Percentiles rank a stretch among this genome's conserved stretches.
These are phyloP conservation scores for Rhinocladiella similis DNA, from an alignment of 2,329 filamentous ascomycete genomes.

Conservation along the genomic window DNA sequence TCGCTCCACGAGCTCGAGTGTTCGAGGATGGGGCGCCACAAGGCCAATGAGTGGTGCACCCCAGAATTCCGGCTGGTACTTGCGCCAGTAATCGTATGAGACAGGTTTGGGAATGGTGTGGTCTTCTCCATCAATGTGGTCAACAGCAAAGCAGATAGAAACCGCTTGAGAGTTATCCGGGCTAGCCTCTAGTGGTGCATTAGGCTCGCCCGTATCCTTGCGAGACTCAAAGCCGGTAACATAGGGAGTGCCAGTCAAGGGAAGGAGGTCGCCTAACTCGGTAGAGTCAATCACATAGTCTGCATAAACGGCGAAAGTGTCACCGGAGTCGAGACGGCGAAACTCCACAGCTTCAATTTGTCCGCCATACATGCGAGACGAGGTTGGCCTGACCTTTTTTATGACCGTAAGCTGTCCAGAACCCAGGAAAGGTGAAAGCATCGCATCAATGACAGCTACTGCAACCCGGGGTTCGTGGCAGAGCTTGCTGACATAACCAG, in stretches of 20 bases:
- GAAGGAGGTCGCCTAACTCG: slow-evolving; percentile 3
- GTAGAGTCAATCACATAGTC: slow-evolving; percentile 7
- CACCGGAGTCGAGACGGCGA: not conserved
- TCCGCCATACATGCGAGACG: not conserved
- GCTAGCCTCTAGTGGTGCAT: not conserved
- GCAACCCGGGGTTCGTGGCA: slow-evolving; percentile 5
- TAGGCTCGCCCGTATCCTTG: slow-evolving; percentile 6
- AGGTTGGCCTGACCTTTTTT: not conserved
- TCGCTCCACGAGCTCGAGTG: not conserved
- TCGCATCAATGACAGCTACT: slow-evolving; percentile 2
- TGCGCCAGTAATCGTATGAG: slow-evolving; percentile 8
- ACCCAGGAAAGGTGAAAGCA: slow-evolving; percentile 1
- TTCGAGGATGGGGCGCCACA: slow-evolving; percentile 1
- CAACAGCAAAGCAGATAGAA: slow-evolving; percentile 7
- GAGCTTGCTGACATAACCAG: slow-evolving; percentile 4
- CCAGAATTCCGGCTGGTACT: slow-evolving; percentile 5
- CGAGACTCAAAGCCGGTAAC: slow-evolving; percentile 5
- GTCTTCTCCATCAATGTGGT: slow-evolving; percentile 3
- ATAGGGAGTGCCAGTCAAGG: slow-evolving; percentile 1
- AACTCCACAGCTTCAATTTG: slow-evolving; percentile 1
- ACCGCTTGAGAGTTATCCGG: slow-evolving; percentile 6
- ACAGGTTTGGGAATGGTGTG: slow-evolving; percentile 4
- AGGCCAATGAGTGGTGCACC: slow-evolving; percentile 1
- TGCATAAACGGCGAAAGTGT: not conserved
- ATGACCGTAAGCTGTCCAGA: slow-evolving; percentile 1